Conservation (phyloP, 345 rosid genomes). For the Gossypium herbaceum region DNA sequence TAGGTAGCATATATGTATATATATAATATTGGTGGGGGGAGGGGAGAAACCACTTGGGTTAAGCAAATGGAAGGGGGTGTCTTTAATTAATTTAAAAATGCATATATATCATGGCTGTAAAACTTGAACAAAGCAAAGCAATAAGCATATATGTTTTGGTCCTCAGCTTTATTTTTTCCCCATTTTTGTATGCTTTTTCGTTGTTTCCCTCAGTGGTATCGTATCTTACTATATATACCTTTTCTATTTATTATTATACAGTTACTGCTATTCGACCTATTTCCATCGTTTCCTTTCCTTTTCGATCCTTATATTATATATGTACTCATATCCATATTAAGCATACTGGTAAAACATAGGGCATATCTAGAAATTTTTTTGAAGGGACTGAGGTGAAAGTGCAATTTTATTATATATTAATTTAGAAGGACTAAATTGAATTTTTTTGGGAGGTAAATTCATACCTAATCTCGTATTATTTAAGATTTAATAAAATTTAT, state of each 20-base stretch:
- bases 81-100: neutral
- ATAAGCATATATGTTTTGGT: constrained; percentile 21
- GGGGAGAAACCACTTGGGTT: constrained; percentile 6
- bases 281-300: neutral
- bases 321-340: too few species aligned
- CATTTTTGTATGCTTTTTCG: neutral
- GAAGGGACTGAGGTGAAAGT: too few species aligned
- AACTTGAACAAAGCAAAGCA: constrained; percentile 18
- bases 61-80: neutral
- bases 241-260: neutral
- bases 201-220: neutral
- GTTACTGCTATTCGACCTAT: neutral
- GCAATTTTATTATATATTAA: too few species aligned
- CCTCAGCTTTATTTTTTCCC: constrained; percentile 26
- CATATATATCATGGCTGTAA: constrained; percentile 7
- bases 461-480: too few species aligned
- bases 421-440: too few species aligned
- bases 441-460: too few species aligned
- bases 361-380: too few species aligned
- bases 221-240: neutral
- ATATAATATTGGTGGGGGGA: neutral
- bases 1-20: neutral
- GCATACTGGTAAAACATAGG: too few species aligned
- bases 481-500: too few species aligned
- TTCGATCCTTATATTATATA: too few species aligned